These are phyloP conservation scores for Stachybotrys echinatus DNA, from an alignment of 2,329 filamentous ascomycete species.

Conservation along the genomic window DNA sequence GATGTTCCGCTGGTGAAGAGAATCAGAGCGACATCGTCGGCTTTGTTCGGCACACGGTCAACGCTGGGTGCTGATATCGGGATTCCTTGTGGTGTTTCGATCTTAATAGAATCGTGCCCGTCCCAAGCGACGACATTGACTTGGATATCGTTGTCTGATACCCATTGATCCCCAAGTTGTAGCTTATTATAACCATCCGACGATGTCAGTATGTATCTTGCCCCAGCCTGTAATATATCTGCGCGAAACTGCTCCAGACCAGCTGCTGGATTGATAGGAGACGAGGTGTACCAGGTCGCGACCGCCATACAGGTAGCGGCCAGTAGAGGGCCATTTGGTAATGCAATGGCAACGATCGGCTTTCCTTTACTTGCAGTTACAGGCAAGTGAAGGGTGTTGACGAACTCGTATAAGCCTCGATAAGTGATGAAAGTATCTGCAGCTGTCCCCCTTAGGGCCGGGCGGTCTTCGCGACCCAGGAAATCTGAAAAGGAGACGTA, in stretches of 20 bases:
- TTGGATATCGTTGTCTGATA: slow-evolving; percentile 24
- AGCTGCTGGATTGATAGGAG: slow-evolving; percentile 44
- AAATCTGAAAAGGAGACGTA: slow-evolving; percentile 34
- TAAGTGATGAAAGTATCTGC: slow-evolving; percentile 22
- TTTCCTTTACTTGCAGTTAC: slow-evolving; percentile 16
- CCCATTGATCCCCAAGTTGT: slow-evolving; percentile 24
- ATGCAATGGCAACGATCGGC: slow-evolving; percentile 42
- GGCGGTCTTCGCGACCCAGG: slow-evolving; percentile 16
- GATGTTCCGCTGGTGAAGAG: slow-evolving; percentile 54
- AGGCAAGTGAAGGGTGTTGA: slow-evolving; percentile 26
- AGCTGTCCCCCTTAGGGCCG: slow-evolving; percentile 21
- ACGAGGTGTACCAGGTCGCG: slow-evolving; percentile 43
- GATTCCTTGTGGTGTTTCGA: slow-evolving; percentile 14
- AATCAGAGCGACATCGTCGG: slow-evolving; percentile 43
- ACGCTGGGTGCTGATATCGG: slow-evolving; percentile 2
- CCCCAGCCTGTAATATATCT: slow-evolving; percentile 42
- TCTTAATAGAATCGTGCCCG: slow-evolving; percentile 27
- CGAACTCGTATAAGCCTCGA: slow-evolving; percentile 22
- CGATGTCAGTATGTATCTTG: slow-evolving; percentile 40
- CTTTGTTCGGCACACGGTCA: slow-evolving; percentile 27
- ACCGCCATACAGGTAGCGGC: slow-evolving; percentile 44
- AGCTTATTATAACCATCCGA: slow-evolving; percentile 32
- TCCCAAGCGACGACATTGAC: slow-evolving; percentile 33
- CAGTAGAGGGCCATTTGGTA: slow-evolving; percentile 50
- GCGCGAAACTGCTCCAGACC: slow-evolving; percentile 44